Percentiles rank a stretch among this genome's conserved stretches.
phyloP scores from a whole-genome alignment of 805 yeast species.

The Wilhelminamyces savonicus region DNA sequence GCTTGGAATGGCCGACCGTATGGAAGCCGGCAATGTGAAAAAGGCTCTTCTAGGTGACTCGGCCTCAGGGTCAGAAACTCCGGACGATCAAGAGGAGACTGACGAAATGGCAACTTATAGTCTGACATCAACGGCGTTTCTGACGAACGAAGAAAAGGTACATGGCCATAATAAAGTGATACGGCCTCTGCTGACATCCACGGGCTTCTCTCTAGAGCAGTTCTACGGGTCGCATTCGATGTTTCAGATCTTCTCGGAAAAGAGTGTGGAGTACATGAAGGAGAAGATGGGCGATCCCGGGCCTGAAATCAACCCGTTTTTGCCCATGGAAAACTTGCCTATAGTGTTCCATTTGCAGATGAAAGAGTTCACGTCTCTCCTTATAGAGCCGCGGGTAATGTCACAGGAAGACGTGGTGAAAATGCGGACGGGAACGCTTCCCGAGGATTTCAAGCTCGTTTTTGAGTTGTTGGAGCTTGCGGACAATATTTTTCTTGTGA shows the following conservation, averaged over 20 bases:
- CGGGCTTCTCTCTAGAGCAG: slow-evolving; percentile 4
- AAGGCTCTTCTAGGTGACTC: neutral
- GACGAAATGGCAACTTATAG: neutral
- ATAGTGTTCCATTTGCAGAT: slow-evolving; percentile 12
- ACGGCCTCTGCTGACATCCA: no score
- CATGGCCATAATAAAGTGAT: neutral
- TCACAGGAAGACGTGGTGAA: slow-evolving; percentile 5
- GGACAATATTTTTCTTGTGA: slow-evolving; percentile 12
- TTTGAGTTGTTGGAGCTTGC: slow-evolving; percentile 17
- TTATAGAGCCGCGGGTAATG: slow-evolving; percentile 7
- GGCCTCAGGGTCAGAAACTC: no score
- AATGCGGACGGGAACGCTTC: slow-evolving; percentile 7
- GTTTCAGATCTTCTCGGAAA: slow-evolving; percentile 26
- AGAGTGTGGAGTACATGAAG: slow-evolving; percentile 28
- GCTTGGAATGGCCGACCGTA: neutral
- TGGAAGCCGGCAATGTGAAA: neutral
- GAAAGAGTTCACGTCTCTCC: slow-evolving; percentile 7
- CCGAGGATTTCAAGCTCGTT: slow-evolving; percentile 16
- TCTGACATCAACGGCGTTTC: neutral
- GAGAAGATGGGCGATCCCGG: slow-evolving; percentile 15
- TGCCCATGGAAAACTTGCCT: slow-evolving; percentile 26
- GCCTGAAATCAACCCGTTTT: slow-evolving; percentile 8
- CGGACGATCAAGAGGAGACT: neutral
- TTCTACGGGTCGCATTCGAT: slow-evolving; percentile 33
- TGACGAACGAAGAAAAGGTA: slow-evolving; percentile 1